These are phyloP conservation scores for Hibiscus syriacus DNA, from an alignment of 345 rosid species.

Conservation along the genomic window DNA sequence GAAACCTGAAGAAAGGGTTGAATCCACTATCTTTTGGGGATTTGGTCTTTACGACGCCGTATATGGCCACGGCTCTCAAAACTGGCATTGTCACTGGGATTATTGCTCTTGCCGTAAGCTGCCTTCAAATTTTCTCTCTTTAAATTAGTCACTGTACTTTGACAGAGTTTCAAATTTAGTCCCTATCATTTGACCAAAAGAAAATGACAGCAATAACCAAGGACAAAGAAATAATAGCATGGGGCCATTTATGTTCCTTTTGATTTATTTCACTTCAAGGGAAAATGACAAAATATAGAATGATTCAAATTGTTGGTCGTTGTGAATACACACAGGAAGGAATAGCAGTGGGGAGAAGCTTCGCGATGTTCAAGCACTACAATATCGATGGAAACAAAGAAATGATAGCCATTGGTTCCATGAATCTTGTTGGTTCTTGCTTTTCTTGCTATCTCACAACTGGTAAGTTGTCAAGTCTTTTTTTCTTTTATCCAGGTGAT, in stretches of 20 bases:
- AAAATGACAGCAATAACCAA: no score
- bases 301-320: background rate
- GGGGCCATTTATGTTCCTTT: no score
- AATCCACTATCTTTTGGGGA: conserved; percentile 68
- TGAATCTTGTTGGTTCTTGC: conserved; percentile 86
- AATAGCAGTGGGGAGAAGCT: conserved; percentile 93
- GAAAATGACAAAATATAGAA: no score
- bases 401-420: conserved; percentile 84
- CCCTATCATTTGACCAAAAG: no score
- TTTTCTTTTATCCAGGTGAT: background rate
- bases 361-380: conserved; percentile 87
- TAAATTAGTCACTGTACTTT: no score
- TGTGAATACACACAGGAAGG: conserved; percentile 57
- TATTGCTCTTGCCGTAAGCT: conserved; percentile 75
- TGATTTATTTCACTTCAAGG: no score
- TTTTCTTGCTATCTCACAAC: conserved; percentile 85
- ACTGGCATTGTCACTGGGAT: conserved; percentile 80
- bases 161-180: no score
- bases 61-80: conserved; percentile 47
- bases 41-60: conserved; percentile 44
- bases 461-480: conserved; percentile 36
- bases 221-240: no score
- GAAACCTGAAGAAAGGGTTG: conserved; percentile 68
- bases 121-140: background rate
- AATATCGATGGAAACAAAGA: conserved; percentile 91